Evolutionary conservation across 768 basidiomycete genomes (phyloP).

Genomic region (Xanthoconium stramineum): DNA sequence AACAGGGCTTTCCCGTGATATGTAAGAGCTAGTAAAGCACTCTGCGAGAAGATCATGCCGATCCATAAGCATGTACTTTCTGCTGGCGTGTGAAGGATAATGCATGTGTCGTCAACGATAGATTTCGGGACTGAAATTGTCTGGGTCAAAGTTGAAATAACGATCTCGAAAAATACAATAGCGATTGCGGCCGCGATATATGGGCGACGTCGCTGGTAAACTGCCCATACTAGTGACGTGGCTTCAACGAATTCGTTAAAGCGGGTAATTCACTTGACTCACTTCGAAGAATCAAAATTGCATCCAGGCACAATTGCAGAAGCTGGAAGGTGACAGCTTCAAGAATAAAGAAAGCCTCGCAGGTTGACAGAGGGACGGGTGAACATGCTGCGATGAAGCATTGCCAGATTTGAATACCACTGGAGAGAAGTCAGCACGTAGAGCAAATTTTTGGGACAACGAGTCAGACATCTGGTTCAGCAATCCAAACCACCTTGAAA

Average conservation of each 20-base stretch:
- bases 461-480: slow-evolving; percentile 11
- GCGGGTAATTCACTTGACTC: background rate
- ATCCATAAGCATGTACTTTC: background rate
- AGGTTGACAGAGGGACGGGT: background rate
- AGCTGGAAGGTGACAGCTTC: slow-evolving; percentile 5
- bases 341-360: background rate
- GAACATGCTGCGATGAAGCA: background rate
- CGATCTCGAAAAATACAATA: slow-evolving; percentile 5
- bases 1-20: slow-evolving; percentile 14
- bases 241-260: background rate
- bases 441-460: background rate
- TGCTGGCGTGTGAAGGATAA: background rate
- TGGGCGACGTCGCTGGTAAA: slow-evolving; percentile 6
- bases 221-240: slow-evolving; percentile 9
- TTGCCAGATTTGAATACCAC: slow-evolving; percentile 1
- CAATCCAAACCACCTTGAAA: slow-evolving; percentile 24
- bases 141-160: background rate
- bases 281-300: slow-evolving; percentile 20
- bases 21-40: slow-evolving; percentile 12
- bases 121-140: background rate
- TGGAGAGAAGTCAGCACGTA: slow-evolving; percentile 6
- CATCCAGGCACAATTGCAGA: slow-evolving; percentile 14
- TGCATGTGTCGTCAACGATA: slow-evolving; percentile 11
- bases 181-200: background rate
- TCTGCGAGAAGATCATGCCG: slow-evolving; percentile 9